Evolutionary conservation across 192 early-diverging fungal species (phyloP), one percentile per base, ranked within the genome.

Genomic region (Dispira parvispora): DNA sequence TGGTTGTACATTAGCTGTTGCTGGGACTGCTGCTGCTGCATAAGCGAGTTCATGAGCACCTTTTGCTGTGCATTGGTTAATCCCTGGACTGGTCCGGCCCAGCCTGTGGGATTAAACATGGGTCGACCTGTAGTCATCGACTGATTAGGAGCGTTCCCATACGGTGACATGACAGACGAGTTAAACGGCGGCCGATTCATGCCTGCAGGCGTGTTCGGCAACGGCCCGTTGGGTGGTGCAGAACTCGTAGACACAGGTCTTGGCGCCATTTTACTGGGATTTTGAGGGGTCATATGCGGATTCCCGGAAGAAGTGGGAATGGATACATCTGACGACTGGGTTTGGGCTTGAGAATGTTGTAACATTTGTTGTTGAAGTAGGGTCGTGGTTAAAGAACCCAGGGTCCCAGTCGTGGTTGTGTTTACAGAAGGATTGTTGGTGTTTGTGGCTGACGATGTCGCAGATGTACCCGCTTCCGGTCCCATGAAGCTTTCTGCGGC

Each of bases 11-110:
- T 26, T 18, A 26, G 32, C 14, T 14, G 18, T 28, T 57, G 32
- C 14, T 57, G 25, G 32, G 20, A 26, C 9, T 57, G 55, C 55
- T 57, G 60, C 25, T 61, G 16, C 60, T 61, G 60, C 45, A 55
- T 14, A 3, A 21, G 4, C 13, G 21, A 27, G 21, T 55, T 55
- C 23, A 55, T 21, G 18, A 55, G 13, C 25, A 28, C 9, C 25
- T 55, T 55, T 28, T 55, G 3, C 25, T 55, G 53, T 0, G 21
- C 12, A 14, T 21, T 18, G 53, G 18, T 25, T 26, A 55, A 23
- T 9, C 53, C 25, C 21, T 55, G 53, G 18, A 21, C 53, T 13
- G 28, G 4, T 14, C 28, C 12, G 53, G 28, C 13, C 53, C 53
- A 55, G 47, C 47, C 47, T 9, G 47, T 9, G 21, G 47, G 18